Conservation (phyloP, 2,329 filamentous ascomycete species). For the Xylariales sp. region DNA sequence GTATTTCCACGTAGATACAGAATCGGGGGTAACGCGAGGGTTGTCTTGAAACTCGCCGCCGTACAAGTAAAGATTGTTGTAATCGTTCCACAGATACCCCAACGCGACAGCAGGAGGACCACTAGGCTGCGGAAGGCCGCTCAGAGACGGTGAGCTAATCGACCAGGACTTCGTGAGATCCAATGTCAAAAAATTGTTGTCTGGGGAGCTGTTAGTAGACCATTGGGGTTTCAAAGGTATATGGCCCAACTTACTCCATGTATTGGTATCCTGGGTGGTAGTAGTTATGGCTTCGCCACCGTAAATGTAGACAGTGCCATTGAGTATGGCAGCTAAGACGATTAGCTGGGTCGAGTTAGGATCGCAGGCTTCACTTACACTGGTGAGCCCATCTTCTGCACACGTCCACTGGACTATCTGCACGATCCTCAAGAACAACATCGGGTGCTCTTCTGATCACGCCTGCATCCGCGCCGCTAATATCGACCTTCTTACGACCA, state of each 20-base stretch:
- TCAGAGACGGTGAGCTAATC: constrained; percentile 56
- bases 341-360: neutral
- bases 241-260: constrained; percentile 58
- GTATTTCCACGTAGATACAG: constrained; percentile 67
- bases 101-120: constrained; percentile 68
- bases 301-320: constrained; percentile 73
- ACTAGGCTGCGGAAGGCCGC: constrained; percentile 57
- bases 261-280: constrained; percentile 54
- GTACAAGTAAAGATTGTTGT: constrained; percentile 65
- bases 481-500: constrained; percentile 32
- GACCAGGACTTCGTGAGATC: constrained; percentile 71
- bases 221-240: neutral
- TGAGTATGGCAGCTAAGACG: constrained; percentile 58
- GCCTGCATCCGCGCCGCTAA: constrained; percentile 44
- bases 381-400: constrained; percentile 65
- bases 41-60: constrained; percentile 69
- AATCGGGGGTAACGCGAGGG: constrained; percentile 49
- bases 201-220: constrained; percentile 29
- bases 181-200: constrained; percentile 68
- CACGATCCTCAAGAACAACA: constrained; percentile 32
- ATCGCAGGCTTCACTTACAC: constrained; percentile 32
- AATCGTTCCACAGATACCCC: constrained; percentile 73
- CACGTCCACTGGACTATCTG: constrained; percentile 47
- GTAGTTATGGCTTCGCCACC: constrained; percentile 61
- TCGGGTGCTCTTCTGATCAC: constrained; percentile 28